phyloP scores from a whole-genome alignment of 1,284 basidiomycete genomes.

The Ceratobasidium sp. region DNA sequence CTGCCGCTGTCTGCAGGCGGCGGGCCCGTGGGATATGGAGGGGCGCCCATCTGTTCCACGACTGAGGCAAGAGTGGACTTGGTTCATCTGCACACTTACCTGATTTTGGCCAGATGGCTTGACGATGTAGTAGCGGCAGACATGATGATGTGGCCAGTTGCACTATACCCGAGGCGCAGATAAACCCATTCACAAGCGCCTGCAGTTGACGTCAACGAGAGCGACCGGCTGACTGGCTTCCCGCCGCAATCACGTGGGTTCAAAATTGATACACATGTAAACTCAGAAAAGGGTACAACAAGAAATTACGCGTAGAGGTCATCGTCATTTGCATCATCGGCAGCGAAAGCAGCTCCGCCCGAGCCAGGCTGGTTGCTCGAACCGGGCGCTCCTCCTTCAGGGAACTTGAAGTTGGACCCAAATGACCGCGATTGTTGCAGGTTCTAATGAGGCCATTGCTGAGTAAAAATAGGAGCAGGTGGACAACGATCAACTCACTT shows the following conservation, averaged over 20 bases:
- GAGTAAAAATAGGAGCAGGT: background rate
- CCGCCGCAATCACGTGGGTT: constrained; percentile 23
- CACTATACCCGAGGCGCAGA: background rate
- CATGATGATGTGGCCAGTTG: background rate
- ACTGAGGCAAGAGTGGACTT: no score
- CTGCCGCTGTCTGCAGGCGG: constrained; percentile 86
- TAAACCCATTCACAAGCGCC: background rate
- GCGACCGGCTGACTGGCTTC: background rate
- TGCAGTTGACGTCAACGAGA: background rate
- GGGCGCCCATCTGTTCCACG: constrained; percentile 19
- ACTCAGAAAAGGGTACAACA: constrained; percentile 7
- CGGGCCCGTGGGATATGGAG: constrained; percentile 73
- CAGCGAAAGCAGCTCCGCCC: constrained; percentile 82
- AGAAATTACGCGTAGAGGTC: constrained; percentile 80
- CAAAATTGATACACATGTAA: background rate
- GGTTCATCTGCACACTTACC: background rate
- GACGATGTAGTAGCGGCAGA: constrained; percentile 17
- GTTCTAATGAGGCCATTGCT: constrained; percentile 64
- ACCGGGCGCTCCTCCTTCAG: constrained; percentile 73
- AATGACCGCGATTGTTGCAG: constrained; percentile 89
- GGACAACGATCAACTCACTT: constrained; percentile 61
- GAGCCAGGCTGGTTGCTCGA: constrained; percentile 63
- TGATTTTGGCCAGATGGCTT: constrained; percentile 28
- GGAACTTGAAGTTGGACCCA: constrained; percentile 97
- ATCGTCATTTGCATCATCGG: constrained; percentile 81